phyloP scores from a whole-genome alignment of 1,284 basidiomycete genomes.

The Pholiota adiposa region DNA sequence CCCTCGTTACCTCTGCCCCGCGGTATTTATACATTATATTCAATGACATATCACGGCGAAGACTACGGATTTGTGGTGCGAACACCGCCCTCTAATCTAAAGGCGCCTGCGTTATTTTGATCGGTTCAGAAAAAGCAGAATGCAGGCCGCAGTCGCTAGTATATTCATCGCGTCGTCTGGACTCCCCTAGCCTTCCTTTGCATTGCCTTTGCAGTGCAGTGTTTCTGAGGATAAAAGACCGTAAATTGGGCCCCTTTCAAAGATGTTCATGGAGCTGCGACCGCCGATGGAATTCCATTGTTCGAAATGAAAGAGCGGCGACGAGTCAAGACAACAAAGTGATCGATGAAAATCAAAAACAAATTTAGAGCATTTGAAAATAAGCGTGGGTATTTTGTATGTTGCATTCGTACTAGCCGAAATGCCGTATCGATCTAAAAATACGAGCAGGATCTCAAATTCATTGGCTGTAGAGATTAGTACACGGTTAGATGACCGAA shows the following conservation, averaged over 20 bases:
- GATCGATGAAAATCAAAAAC: not conserved
- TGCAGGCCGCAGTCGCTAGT: not conserved
- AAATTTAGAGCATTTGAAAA: not conserved
- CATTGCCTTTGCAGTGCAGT: too few species aligned
- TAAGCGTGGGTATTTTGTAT: not conserved
- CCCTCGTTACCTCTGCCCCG: not conserved
- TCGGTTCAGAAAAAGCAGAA: not conserved
- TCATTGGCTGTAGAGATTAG: too few species aligned
- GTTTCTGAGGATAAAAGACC: too few species aligned
- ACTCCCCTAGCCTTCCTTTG: too few species aligned
- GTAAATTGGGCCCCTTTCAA: not conserved
- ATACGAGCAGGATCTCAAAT: not conserved
- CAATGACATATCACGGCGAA: not conserved
- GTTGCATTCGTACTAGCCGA: not conserved
- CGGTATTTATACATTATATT: not conserved
- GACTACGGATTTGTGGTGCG: not conserved
- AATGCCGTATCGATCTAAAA: not conserved
- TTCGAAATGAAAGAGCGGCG: not conserved
- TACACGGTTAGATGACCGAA: not conserved
- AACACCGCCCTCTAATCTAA: not conserved
- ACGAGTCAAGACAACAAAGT: not conserved
- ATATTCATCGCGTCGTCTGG: not conserved
- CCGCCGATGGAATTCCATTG: not conserved
- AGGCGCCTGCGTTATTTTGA: not conserved
- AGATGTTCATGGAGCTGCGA: not conserved